Evolutionary conservation across 2,329 filamentous ascomycete genomes (phyloP).

Genomic region (Penicillium verrucosum): DNA sequence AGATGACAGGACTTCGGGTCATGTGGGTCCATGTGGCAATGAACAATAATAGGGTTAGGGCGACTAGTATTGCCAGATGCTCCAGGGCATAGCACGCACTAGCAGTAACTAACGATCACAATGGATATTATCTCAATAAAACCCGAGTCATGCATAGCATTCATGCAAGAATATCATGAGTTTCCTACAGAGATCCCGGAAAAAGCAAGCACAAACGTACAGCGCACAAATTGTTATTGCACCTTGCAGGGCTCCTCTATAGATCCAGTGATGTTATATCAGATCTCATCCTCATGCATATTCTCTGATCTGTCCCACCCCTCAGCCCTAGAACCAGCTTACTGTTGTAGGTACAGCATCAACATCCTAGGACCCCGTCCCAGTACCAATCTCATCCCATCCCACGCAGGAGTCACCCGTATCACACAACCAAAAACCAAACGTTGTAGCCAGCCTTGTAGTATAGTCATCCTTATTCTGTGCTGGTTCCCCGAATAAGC

Average conservation of each 20-base stretch:
- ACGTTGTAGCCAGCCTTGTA: neutral
- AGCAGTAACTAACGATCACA: constrained; percentile 4
- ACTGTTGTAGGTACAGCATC: neutral
- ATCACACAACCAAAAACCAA: neutral
- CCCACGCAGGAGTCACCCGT: neutral
- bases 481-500: neutral
- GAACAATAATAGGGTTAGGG: neutral
- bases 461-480: neutral
- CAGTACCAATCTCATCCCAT: neutral
- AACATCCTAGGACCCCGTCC: neutral
- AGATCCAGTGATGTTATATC: constrained; percentile 9
- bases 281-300: constrained; percentile 13
- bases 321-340: constrained; percentile 5
- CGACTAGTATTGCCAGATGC: neutral
- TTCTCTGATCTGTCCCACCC: neutral
- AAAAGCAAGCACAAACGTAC: neutral
- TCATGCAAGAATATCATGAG: neutral
- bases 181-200: neutral
- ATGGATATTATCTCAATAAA: neutral
- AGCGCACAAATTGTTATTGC: neutral
- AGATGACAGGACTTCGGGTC: neutral
- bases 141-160: neutral
- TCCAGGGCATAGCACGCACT: neutral
- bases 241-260: neutral
- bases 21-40: neutral